A percentile compares a stretch with the other conserved stretches of the same genome.
Evolutionary conservation across 1,284 basidiomycete genomes (phyloP).

Genomic region (Boletus calvinii): DNA sequence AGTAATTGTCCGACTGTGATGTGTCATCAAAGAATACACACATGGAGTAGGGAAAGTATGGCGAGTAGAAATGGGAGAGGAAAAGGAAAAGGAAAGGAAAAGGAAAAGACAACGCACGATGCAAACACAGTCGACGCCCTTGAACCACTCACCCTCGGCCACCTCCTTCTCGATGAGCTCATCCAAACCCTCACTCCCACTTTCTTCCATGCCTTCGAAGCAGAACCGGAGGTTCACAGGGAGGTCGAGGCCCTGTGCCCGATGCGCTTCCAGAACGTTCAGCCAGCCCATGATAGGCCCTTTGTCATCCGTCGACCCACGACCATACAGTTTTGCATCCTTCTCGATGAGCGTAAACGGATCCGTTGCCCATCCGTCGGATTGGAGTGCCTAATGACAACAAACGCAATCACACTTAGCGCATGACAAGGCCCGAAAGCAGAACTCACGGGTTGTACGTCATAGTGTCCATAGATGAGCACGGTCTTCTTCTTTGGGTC

Average conservation of each 20-base stretch:
- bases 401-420: neutral
- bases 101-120: slow-evolving; percentile 58
- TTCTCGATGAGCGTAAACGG: slow-evolving; percentile 81
- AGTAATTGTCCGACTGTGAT: slow-evolving; percentile 83
- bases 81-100: slow-evolving; percentile 34
- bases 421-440: neutral
- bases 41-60: too few species aligned
- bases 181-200: slow-evolving; percentile 90
- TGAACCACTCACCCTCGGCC: slow-evolving; percentile 76
- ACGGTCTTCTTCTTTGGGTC: slow-evolving; percentile 91
- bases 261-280: slow-evolving; percentile 91
- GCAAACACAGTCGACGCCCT: slow-evolving; percentile 92
- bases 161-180: slow-evolving; percentile 85
- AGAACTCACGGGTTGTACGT: slow-evolving; percentile 73
- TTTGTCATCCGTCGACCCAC: slow-evolving; percentile 93
- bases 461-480: slow-evolving; percentile 89
- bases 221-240: slow-evolving; percentile 95
- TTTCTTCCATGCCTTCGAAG: slow-evolving; percentile 99
- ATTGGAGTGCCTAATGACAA: slow-evolving; percentile 53
- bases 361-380: slow-evolving; percentile 90
- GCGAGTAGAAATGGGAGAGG: neutral
- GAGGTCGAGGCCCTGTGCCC: slow-evolving; percentile 68
- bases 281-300: slow-evolving; percentile 93
- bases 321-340: slow-evolving; percentile 79
- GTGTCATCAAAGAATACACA: neutral